Conservation (phyloP, 257 asterid genomes). For the Petrea volubilis region DNA sequence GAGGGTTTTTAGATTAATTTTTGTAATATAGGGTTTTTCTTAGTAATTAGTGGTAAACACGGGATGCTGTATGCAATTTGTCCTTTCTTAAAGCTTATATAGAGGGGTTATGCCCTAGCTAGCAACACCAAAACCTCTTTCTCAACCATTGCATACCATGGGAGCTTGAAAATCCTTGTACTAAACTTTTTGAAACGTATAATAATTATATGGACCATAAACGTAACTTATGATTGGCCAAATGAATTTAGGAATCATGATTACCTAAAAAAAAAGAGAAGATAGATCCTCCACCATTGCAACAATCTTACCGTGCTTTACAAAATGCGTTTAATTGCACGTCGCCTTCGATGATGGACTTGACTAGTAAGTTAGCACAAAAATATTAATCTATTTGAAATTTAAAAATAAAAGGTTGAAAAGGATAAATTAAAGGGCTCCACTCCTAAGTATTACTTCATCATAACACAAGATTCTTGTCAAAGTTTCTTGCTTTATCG, state of each 20-base stretch:
- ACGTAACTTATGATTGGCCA: slow-evolving; percentile 30
- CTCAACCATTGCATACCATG: not conserved
- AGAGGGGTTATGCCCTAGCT: not conserved
- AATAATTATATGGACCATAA: slow-evolving; percentile 20
- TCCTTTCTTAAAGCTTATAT: too few relatives aligned
- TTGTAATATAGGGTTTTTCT: too few relatives aligned
- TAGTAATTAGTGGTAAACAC: too few relatives aligned
- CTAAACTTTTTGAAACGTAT: not conserved
- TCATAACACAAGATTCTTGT: too few relatives aligned
- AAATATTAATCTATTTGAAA: too few relatives aligned
- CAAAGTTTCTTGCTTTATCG: not conserved
- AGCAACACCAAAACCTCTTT: not conserved
- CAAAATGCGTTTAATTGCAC: not conserved
- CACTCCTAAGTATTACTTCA: not conserved
- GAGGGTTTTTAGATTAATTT: too few relatives aligned
- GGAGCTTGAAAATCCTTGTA: slow-evolving; percentile 6
- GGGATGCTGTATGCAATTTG: too few relatives aligned
- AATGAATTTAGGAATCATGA: slow-evolving; percentile 28
- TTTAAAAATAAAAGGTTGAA: not conserved
- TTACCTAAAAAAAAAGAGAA: not conserved
- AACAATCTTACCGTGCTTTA: not conserved
- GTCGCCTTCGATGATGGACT: not conserved
- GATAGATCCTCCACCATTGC: slow-evolving; percentile 22
- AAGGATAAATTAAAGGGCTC: not conserved
- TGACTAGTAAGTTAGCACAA: not conserved